Evolutionary conservation across 2,329 filamentous ascomycete species (phyloP).

Genomic region (Ambrosiella cleistominuta): DNA sequence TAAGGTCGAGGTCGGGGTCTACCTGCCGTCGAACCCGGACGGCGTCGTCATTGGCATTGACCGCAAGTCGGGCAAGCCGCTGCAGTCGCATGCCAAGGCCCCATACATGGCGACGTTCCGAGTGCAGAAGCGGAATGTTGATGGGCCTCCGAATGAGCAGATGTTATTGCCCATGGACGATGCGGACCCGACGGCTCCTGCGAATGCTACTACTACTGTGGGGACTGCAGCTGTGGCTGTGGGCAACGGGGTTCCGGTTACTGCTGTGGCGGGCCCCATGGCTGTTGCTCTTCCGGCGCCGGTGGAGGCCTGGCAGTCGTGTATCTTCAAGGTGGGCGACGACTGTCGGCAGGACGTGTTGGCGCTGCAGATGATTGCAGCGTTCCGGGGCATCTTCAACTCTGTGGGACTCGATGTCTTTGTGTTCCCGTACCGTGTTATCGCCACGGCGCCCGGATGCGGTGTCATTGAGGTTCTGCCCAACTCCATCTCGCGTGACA

Average conservation of each 20-base stretch:
- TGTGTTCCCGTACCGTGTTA: slow-evolving; percentile 93
- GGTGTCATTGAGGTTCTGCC: slow-evolving; percentile 96
- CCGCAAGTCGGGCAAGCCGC: slow-evolving; percentile 87
- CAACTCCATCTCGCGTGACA: slow-evolving; percentile 94
- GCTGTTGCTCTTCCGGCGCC: slow-evolving; percentile 16
- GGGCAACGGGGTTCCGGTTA: background rate
- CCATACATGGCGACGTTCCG: slow-evolving; percentile 99
- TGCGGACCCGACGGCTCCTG: slow-evolving; percentile 14
- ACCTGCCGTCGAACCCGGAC: slow-evolving; percentile 91
- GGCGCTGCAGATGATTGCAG: slow-evolving; percentile 91
- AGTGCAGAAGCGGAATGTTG: slow-evolving; percentile 55
- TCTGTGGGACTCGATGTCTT: slow-evolving; percentile 88
- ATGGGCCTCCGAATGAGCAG: slow-evolving; percentile 8
- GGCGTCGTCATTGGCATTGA: slow-evolving; percentile 96
- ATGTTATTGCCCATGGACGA: slow-evolving; percentile 31
- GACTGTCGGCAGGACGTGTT: slow-evolving; percentile 95
- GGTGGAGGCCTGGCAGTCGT: slow-evolving; percentile 95
- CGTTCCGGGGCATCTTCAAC: slow-evolving; percentile 94
- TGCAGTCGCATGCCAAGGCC: slow-evolving; percentile 95
- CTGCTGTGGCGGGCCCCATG: background rate
- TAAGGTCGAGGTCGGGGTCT: slow-evolving; percentile 90
- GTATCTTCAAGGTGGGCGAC: slow-evolving; percentile 99
- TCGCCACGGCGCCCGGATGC: slow-evolving; percentile 88
- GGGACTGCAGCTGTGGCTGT: slow-evolving; percentile 13
- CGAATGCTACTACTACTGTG: background rate